Evolutionary conservation across 495 filamentous ascomycete species (phyloP).

Genomic region (Hypoxylon perforatum): DNA sequence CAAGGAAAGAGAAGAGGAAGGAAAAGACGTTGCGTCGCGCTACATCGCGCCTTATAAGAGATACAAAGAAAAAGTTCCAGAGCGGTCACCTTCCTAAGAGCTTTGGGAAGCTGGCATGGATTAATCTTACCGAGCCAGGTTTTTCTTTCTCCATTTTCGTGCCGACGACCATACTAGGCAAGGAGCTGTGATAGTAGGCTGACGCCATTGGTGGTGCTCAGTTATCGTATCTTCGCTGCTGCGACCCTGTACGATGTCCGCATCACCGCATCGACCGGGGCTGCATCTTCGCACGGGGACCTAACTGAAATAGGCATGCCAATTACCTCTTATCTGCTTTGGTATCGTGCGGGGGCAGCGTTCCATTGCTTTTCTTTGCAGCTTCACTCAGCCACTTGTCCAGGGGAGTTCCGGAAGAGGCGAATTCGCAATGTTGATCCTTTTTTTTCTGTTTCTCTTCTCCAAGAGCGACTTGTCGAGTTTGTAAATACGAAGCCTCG

Average conservation of each 20-base stretch:
- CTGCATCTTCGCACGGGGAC: slow-evolving; percentile 6
- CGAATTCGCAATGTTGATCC: neutral
- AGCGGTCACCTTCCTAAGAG: neutral
- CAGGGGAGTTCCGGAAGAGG: neutral
- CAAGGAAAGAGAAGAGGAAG: neutral
- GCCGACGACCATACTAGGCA: slow-evolving; percentile 18
- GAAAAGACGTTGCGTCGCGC: neutral
- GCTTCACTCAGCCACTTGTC: neutral
- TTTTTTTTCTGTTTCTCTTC: no score
- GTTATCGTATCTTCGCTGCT: slow-evolving; percentile 30
- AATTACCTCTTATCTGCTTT: slow-evolving; percentile 33
- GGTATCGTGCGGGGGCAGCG: slow-evolving; percentile 30
- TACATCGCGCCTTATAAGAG: slow-evolving; percentile 29
- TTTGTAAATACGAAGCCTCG: no score
- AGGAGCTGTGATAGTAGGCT: slow-evolving; percentile 29
- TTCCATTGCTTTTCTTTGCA: slow-evolving; percentile 19
- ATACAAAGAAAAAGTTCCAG: neutral
- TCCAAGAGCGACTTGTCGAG: no score
- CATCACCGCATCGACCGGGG: slow-evolving; percentile 2
- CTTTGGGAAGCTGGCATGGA: slow-evolving; percentile 28
- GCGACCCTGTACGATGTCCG: slow-evolving; percentile 18
- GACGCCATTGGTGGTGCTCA: slow-evolving; percentile 36
- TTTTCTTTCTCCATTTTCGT: slow-evolving; percentile 4
- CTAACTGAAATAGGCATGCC: slow-evolving; percentile 39
- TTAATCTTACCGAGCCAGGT: slow-evolving; percentile 23